Conservation (phyloP, 2,329 filamentous ascomycete species). For the Fusarium sp. region DNA sequence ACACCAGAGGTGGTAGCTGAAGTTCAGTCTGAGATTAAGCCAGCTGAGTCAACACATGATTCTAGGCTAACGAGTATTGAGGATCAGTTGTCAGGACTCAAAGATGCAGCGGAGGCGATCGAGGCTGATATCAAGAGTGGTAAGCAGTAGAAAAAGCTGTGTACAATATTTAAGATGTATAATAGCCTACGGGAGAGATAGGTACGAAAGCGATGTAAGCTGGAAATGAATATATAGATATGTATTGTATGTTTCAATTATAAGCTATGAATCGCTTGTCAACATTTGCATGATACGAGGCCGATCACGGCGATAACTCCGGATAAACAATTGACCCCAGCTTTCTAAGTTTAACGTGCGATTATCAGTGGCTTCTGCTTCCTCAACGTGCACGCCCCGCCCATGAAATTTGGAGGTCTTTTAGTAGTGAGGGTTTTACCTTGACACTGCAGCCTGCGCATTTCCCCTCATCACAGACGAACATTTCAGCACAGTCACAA, state of each 20-base stretch:
- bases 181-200: constrained; percentile 37
- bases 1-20: not conserved
- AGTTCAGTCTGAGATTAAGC: constrained; percentile 1
- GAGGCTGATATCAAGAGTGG: constrained; percentile 41
- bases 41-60: constrained; percentile 2
- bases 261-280: not conserved
- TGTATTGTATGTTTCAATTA: constrained; percentile 2
- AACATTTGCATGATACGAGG: not conserved
- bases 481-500: constrained; percentile 60
- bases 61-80: constrained; percentile 37
- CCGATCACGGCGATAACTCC: constrained; percentile 32
- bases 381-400: constrained; percentile 19
- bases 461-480: constrained; percentile 54
- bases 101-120: constrained; percentile 34
- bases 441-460: constrained; percentile 46
- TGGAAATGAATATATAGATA: constrained; percentile 27
- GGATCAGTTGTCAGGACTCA: constrained; percentile 37
- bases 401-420: constrained; percentile 8
- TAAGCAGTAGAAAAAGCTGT: constrained; percentile 41
- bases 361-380: not conserved
- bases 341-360: constrained; percentile 8
- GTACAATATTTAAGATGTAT: constrained; percentile 45
- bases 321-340: constrained; percentile 37
- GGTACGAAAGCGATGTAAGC: constrained; percentile 32
- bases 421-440: constrained; percentile 7